Evolutionary conservation across 371 early-diverging fungal genomes (phyloP).

Genomic region (Mucor lusitanicus): DNA sequence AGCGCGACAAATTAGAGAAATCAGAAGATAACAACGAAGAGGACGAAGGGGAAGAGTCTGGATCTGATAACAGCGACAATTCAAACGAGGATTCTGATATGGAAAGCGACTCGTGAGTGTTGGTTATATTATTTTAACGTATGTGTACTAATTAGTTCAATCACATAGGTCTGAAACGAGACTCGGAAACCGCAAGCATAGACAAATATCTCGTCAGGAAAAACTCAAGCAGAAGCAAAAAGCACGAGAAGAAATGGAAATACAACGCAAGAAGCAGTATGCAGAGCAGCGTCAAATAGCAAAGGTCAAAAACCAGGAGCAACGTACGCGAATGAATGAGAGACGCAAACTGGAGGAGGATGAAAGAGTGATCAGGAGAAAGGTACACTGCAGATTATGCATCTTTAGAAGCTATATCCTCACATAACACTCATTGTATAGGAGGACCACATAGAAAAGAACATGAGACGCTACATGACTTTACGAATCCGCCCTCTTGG

Average conservation of each 20-base stretch:
- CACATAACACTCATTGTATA: constrained; percentile 2
- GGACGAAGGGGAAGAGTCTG: constrained; percentile 15
- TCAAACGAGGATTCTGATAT: constrained; percentile 20
- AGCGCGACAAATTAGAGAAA: constrained; percentile 29
- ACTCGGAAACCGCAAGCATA: constrained; percentile 17
- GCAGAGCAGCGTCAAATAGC: constrained; percentile 48
- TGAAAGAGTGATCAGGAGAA: constrained; percentile 45
- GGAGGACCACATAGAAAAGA: constrained; percentile 68
- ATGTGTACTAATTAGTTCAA: background rate
- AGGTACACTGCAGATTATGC: constrained; percentile 14
- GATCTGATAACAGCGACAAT: constrained; percentile 6
- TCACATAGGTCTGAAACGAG: constrained; percentile 4
- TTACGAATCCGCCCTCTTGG: constrained; percentile 77
- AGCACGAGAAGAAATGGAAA: constrained; percentile 53
- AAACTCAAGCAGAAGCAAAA: constrained; percentile 52
- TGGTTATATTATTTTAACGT: too few relatives aligned
- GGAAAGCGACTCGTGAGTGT: constrained; percentile 36
- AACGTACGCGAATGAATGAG: constrained; percentile 47
- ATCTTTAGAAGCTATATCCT: too few relatives aligned
- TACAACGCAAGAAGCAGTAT: constrained; percentile 37
- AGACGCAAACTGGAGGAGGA: constrained; percentile 55
- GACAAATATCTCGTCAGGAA: constrained; percentile 53
- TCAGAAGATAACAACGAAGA: constrained; percentile 17
- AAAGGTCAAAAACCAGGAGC: constrained; percentile 49
- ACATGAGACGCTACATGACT: constrained; percentile 60